Evolutionary conservation across 306 rosid genomes (phyloP), one percentile per base, ranked within the genome.

Genomic region (Gillenia trifoliata): DNA sequence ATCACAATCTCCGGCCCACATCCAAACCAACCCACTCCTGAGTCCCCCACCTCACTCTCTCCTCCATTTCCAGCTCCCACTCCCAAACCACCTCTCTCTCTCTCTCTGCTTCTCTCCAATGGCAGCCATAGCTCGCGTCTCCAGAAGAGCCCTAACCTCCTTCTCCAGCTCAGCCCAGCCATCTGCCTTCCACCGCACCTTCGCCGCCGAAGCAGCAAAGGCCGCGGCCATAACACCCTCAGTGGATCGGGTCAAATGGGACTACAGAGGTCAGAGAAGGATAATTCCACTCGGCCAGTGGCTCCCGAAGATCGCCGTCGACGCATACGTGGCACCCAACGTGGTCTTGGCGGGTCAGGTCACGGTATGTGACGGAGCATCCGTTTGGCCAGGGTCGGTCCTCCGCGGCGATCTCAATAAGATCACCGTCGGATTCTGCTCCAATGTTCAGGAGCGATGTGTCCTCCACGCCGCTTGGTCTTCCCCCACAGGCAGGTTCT

Each of bases 331-430:
- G 77, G 97, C 99, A 0, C 99, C 99, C 7, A 95, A 95, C 67
- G 99, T 95, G 17, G 97, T 95, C 56, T 92, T 95, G 62, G 97
- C 97, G 13, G 98, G 99, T 30, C 99, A 95, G 86, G 99, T 95
- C 75, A 91, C 90, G 40, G 89, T 95, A 13, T 81, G 80, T 78
- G 99, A 95, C 55, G 98, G 93, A 3, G 92, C 99, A 76, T 92
- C 99, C 41, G 96, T 95, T 16, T 95, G 99, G 99, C 83, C 98
- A 1, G 96, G 99, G 10, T 79, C 90, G 16, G 98, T 95, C 38
- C 96, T 92, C 65, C 97, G 99, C 9, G 99, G 99, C 64, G 98
- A 95, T 89, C 98, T 95, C 83, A 95, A 95, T 74, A 95, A 89
- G 87, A 92, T 92, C 85, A 89, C 88, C 6, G 79, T 92, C n/a